Base-by-base conservation (phyloP, 805 yeast species). In the Zygoascus bituminiphila region DNA sequence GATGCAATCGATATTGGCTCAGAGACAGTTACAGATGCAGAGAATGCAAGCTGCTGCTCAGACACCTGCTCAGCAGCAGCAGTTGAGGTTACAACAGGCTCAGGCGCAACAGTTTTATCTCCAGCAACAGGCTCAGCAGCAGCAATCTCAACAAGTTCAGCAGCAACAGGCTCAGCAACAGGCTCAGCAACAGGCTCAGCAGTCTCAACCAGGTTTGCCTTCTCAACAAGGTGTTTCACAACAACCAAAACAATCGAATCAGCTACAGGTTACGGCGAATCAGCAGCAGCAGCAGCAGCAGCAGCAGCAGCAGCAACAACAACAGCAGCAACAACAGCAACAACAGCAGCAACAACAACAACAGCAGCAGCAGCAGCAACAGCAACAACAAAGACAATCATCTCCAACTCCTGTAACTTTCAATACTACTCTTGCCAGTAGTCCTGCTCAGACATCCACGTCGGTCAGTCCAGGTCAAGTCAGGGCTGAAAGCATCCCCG, bases 311-410 rank as follows among this genome's bases (percentile, higher is more conserved):
- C 52, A 36, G 8, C 53, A 44, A 26, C 49, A 40, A 14, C 52
- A 48, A 20, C 53, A 47, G 46, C 50, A 31, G 36, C 44, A 44
- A 26, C 52, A 33, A 39, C 46, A 23, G 43, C 50, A 46, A 23
- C 51, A 50, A 36, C 52, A 47, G 26, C 56, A 39, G 40, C 53
- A 41, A 15, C 64, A 52, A 36, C 61, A 50, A 46, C 58, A 53
- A 42, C 56, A 47, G 15, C 61, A 51, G 40, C 55, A 54, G n/a
- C 60, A 45, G 17, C 44, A 46, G 20, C 57, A 50, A 24, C 57
- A 49, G 12, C 54, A 47, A 35, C 40, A 36, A 20, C 40, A 36
- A 9, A 15, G 8, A 36, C 40, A 36, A 17, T 20, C 12, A 20
- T 20, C 22, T 4, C 40, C 40, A n/a, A 20, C 40, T 20, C 20